phyloP scores from a whole-genome alignment of 1,139 yeast species.

The Blastobotrys ciferrii region DNA sequence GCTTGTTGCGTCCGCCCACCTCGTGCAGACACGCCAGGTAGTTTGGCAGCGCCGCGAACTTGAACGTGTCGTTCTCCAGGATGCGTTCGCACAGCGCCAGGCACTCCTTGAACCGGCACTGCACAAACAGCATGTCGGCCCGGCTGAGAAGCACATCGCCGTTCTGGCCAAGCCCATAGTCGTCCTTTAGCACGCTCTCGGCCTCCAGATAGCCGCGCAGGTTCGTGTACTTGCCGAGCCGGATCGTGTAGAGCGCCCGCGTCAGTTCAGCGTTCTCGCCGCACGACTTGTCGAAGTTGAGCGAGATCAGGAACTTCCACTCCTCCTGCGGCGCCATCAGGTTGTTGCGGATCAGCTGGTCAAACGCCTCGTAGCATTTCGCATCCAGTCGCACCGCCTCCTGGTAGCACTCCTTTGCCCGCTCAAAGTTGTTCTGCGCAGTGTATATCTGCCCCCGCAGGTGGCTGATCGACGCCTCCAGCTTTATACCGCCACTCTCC shows the following conservation, averaged over 20 bases:
- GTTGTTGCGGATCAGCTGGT: constrained; percentile 70
- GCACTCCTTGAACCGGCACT: constrained; percentile 80
- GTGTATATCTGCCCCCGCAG: constrained; percentile 82
- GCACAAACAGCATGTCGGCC: constrained; percentile 71
- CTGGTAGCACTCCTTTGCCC: constrained; percentile 82
- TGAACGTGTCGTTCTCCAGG: constrained; percentile 63
- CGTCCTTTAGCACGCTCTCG: constrained; percentile 62
- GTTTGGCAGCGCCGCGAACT: constrained; percentile 66
- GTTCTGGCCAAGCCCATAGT: constrained; percentile 66
- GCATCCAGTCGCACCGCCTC: constrained; percentile 88
- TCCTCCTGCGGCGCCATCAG: constrained; percentile 79
- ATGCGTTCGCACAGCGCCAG: constrained; percentile 64
- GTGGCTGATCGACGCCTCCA: constrained; percentile 86
- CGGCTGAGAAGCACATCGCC: constrained; percentile 66
- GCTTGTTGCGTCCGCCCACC: constrained; percentile 74
- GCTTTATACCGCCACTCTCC: constrained; percentile 53
- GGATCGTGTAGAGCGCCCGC: constrained; percentile 68
- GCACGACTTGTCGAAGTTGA: constrained; percentile 65
- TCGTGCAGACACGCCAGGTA: constrained; percentile 86
- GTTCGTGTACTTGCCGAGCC: constrained; percentile 71
- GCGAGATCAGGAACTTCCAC: constrained; percentile 68
- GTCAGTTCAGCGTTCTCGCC: constrained; percentile 83
- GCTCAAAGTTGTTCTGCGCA: constrained; percentile 78
- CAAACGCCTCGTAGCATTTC: constrained; percentile 90
- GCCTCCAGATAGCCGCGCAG: constrained; percentile 62